These are phyloP conservation scores for Geotrichum candidum DNA, from an alignment of 1,139 yeast genomes.

Conservation along the genomic window DNA sequence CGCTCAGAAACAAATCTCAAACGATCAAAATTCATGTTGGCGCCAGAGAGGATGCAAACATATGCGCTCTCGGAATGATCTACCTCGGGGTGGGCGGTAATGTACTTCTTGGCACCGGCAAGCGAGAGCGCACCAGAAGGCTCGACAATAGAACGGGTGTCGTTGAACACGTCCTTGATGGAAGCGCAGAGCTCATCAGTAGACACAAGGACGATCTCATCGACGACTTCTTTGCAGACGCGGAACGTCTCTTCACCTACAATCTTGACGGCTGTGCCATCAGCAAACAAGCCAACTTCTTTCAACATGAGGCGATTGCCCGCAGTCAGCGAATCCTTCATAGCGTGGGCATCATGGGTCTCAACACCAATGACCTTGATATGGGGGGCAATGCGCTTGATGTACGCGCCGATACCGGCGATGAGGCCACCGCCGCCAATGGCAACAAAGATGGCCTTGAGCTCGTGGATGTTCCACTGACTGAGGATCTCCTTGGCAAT, in stretches of 20 bases:
- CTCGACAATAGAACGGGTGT: conserved; percentile 87
- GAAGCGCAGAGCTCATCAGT: conserved; percentile 98
- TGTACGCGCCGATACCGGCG: conserved; percentile 83
- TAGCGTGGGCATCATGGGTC: conserved; percentile 89
- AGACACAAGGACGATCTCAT: conserved; percentile 77
- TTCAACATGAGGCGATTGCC: conserved; percentile 52
- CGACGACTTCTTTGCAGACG: conserved; percentile 69
- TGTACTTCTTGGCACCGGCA: conserved; percentile 86
- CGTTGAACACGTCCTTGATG: conserved; percentile 91
- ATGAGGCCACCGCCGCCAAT: conserved; percentile 97
- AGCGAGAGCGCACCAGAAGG: conserved; percentile 96
- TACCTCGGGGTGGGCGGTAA: conserved; percentile 45
- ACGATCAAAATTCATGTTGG: conserved; percentile 96
- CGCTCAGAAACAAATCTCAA: conserved; percentile 95
- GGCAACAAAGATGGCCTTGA: conserved; percentile 84
- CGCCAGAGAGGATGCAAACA: conserved; percentile 87
- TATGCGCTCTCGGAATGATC: conserved; percentile 60
- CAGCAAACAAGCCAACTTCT: conserved; percentile 96
- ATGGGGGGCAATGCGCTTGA: conserved; percentile 96
- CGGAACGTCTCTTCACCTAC: conserved; percentile 91
- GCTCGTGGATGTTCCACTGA: conserved; percentile 70
- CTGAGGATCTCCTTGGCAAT: conserved; percentile 88
- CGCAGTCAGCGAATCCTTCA: conserved; percentile 62
- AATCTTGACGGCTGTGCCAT: conserved; percentile 94
- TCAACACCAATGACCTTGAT: conserved; percentile 94